A percentile compares a stretch with the other conserved stretches of the same genome.
phyloP scores from a whole-genome alignment of 2,329 filamentous ascomycete species.

The Trichoderma hamatum region DNA sequence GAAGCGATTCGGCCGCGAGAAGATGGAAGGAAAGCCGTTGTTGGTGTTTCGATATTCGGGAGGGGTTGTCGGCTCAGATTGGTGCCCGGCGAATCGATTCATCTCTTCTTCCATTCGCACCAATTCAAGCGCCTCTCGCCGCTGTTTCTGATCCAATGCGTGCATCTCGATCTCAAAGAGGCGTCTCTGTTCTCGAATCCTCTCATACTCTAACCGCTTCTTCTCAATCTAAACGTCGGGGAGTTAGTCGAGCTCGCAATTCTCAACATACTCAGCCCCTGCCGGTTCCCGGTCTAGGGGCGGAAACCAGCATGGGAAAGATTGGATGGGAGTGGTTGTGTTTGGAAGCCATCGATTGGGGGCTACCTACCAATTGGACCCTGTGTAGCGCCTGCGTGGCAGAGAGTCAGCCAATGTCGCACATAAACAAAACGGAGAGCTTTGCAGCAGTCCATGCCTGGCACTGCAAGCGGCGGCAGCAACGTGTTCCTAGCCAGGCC shows the following conservation, averaged over 20 bases:
- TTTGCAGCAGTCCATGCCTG: background rate
- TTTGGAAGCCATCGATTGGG: background rate
- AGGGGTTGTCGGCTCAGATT: constrained; percentile 94
- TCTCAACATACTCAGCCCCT: background rate
- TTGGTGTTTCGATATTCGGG: constrained; percentile 80
- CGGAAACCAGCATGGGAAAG: background rate
- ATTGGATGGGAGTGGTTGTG: constrained; percentile 17
- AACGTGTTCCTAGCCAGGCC: background rate
- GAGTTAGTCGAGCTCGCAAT: constrained; percentile 3
- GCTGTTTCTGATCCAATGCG: constrained; percentile 81
- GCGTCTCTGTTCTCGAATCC: constrained; percentile 83
- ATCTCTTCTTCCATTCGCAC: constrained; percentile 83
- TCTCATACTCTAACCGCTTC: constrained; percentile 90
- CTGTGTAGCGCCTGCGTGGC: constrained; percentile 63
- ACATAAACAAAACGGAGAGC: background rate
- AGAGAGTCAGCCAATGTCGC: constrained; percentile 25
- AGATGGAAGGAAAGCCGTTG: constrained; percentile 74
- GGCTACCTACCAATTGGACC: constrained; percentile 71
- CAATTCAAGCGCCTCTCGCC: constrained; percentile 80
- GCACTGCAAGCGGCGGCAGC: constrained; percentile 1
- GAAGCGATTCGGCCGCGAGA: constrained; percentile 84
- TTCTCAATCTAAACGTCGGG: constrained; percentile 74
- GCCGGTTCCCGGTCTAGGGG: background rate
- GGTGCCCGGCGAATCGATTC: constrained; percentile 67
- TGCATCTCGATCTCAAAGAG: constrained; percentile 93